Evolutionary conservation across 2,329 filamentous ascomycete species (phyloP), one percentile per base, ranked within the genome.

Genomic region (Aspergillus persii): DNA sequence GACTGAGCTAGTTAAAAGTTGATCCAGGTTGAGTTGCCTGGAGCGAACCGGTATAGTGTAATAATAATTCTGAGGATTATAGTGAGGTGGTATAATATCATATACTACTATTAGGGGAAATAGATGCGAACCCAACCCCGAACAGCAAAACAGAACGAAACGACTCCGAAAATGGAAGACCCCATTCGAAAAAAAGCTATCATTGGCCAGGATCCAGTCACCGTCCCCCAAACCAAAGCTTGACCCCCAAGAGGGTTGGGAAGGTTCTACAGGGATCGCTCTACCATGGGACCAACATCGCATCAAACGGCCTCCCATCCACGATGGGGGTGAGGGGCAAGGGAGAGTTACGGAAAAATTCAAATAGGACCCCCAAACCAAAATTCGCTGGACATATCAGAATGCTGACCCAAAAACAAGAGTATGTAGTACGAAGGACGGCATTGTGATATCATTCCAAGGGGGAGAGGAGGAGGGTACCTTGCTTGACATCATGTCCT

Each of bases 381-480:
- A 41, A 15, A 41, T 41, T 41, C 11, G 15, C 4, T 18, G 12
- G 36, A 41, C 4, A 41, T n/a, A 41, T 41, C 36, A 12, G 7
- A 15, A 39, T 41, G 7, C 12, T 5, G n/a, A 41, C 36, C 6
- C 36, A 41, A 41, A n/a, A 41, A 41, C 36, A 41, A 41, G 36
- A 41, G 11, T 15, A 36, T 36, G 44, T 47, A 11, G 26, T 47
- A 47, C 44, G 18, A 23, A 8, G 12, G n/a, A 41, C 6, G 36
- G 26, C 18, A 54, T 33, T 50, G 46, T 56, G 53, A 56, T 50
- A 56, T 50, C 53, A 55, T 29, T 49, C 46, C 8, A 29, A 46
- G 53, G 18, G 46, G 18, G 18, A 23, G 18, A 23, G 2, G 18
- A 23, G 18, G 18, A 23, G 18, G 33, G 53, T 54, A 56, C 53